Evolutionary conservation across 2,329 filamentous ascomycete genomes (phyloP).

Genomic region (Periglandula ipomoeae): DNA sequence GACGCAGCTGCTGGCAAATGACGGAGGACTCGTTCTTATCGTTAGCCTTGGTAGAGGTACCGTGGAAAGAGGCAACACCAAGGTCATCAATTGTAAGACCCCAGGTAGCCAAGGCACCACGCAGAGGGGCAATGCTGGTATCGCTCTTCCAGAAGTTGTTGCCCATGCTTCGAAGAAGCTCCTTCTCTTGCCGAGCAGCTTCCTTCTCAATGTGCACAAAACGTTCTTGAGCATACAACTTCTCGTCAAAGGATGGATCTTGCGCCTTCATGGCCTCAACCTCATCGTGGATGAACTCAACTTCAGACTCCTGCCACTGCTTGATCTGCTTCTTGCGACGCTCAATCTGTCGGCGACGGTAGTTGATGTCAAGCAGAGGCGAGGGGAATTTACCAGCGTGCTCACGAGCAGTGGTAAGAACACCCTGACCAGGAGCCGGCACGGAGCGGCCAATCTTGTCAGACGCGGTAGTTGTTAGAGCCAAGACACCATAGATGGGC

Average conservation of each 20-base stretch:
- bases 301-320: slow-evolving; percentile 91
- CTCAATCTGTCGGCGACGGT: slow-evolving; percentile 90
- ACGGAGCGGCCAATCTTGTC: slow-evolving; percentile 99
- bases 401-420: slow-evolving; percentile 91
- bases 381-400: slow-evolving; percentile 86
- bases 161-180: slow-evolving; percentile 83
- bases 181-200: slow-evolving; percentile 82
- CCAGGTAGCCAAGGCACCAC: slow-evolving; percentile 94
- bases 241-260: slow-evolving; percentile 63
- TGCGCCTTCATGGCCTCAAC: slow-evolving; percentile 83
- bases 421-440: slow-evolving; percentile 91
- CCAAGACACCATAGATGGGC: slow-evolving; percentile 90
- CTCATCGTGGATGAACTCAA: slow-evolving; percentile 89
- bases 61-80: slow-evolving; percentile 94
- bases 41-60: slow-evolving; percentile 95
- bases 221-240: slow-evolving; percentile 79
- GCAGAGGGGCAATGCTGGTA: slow-evolving; percentile 83
- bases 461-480: slow-evolving; percentile 88
- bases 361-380: slow-evolving; percentile 93
- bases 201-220: slow-evolving; percentile 77
- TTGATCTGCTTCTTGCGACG: slow-evolving; percentile 90
- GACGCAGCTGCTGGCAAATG: slow-evolving; percentile 90
- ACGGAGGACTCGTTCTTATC: slow-evolving; percentile 99
- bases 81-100: slow-evolving; percentile 96
- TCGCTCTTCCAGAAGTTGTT: slow-evolving; percentile 99